A percentile compares a stretch with the other conserved stretches of the same genome.
Evolutionary conservation across 148 eudicot genomes (phyloP).

Genomic region (Rhododendron vialii): DNA sequence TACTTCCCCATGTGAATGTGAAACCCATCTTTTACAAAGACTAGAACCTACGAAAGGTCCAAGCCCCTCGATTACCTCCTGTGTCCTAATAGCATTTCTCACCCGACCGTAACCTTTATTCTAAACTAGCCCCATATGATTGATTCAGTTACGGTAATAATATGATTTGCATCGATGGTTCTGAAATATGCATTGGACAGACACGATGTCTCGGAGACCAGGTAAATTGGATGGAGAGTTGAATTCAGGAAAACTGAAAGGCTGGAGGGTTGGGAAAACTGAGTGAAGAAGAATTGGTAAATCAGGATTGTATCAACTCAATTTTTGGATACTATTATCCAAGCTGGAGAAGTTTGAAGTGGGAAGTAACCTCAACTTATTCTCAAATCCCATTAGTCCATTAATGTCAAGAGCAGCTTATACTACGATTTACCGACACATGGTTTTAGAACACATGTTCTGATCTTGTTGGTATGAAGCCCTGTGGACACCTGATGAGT

Average conservation of each 20-base stretch:
- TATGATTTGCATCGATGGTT: not conserved
- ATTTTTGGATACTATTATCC: not conserved
- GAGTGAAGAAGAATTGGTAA: not conserved
- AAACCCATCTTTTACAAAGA: not conserved
- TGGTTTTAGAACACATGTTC: not conserved
- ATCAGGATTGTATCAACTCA: not conserved
- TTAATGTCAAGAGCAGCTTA: not conserved
- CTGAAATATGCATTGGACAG: not conserved
- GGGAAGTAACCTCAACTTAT: not conserved
- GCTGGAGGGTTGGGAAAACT: not conserved
- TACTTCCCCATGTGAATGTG: slow-evolving; percentile 22
- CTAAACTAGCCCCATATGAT: not conserved
- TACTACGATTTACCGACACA: not conserved
- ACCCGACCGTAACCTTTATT: not conserved
- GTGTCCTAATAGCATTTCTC: not conserved
- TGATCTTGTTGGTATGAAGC: not conserved
- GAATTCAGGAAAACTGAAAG: not conserved
- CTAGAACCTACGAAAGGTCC: not conserved
- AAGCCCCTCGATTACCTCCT: slow-evolving; percentile 3
- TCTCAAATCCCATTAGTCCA: not conserved
- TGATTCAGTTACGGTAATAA: not conserved
- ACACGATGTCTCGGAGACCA: not conserved
- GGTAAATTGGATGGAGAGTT: not conserved
- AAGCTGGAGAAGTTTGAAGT: not conserved
- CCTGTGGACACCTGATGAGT: not conserved